Evolutionary conservation across 345 rosid genomes (phyloP).

Genomic region (Lepidium didymum): DNA sequence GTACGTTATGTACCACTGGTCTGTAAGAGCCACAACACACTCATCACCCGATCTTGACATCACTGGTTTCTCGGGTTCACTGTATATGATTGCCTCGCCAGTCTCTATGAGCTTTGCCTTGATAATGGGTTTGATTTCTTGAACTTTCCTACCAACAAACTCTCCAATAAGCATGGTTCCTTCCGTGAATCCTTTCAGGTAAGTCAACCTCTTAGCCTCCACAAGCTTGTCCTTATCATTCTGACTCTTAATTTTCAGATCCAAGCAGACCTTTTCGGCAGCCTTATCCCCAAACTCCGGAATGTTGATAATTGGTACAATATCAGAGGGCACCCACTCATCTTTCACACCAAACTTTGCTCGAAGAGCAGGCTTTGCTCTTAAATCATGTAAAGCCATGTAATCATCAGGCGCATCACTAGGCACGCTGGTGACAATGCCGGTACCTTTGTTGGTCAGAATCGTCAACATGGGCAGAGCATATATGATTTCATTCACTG

Average conservation of each 20-base stretch:
- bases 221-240: constrained; percentile 90
- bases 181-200: constrained; percentile 80
- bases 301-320: constrained; percentile 69
- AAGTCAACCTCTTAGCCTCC: constrained; percentile 84
- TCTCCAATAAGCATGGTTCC: constrained; percentile 83
- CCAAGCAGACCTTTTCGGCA: constrained; percentile 79
- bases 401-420: constrained; percentile 97
- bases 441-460: constrained; percentile 92
- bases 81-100: constrained; percentile 67
- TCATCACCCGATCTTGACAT: constrained; percentile 97
- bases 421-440: constrained; percentile 93
- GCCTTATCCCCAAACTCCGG: constrained; percentile 83
- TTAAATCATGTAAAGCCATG: constrained; percentile 76
- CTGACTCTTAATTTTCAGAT: constrained; percentile 81
- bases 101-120: constrained; percentile 59
- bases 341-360: constrained; percentile 71
- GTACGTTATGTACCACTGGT: constrained; percentile 92
- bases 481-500: constrained; percentile 59
- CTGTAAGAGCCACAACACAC: constrained; percentile 97
- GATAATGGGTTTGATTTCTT: constrained; percentile 73
- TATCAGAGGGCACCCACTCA: constrained; percentile 86
- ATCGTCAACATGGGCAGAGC: constrained; percentile 93
- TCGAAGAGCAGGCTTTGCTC: constrained; percentile 71
- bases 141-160: constrained; percentile 63
- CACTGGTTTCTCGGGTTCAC: constrained; percentile 94